These are phyloP conservation scores for Discostella pseudostelligera DNA, from an alignment of 108 stramenopile genomes.

Conservation along the genomic window DNA sequence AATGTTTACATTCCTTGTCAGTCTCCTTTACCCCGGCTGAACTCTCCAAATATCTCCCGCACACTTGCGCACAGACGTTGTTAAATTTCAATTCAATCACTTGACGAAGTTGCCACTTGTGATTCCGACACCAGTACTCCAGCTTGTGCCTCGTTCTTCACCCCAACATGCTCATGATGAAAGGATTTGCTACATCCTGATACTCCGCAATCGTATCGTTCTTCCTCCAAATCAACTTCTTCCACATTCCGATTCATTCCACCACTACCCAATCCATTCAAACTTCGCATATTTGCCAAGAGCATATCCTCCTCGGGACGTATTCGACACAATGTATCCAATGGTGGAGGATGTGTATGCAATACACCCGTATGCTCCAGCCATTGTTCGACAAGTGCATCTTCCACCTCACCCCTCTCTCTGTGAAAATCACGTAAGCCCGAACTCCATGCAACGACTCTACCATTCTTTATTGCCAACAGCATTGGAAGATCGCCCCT, in stretches of 20 bases:
- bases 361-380: slow-evolving; percentile 67
- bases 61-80: too few species aligned
- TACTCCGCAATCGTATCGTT: slow-evolving; percentile 73
- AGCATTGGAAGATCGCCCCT: slow-evolving; percentile 64
- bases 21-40: too few species aligned
- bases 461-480: slow-evolving; percentile 68
- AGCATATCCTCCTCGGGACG: slow-evolving; percentile 75
- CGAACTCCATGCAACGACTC: slow-evolving; percentile 55
- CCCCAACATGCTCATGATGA: slow-evolving; percentile 78
- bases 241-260: not conserved
- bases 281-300: slow-evolving; percentile 54
- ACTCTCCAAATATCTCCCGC: too few species aligned
- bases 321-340: slow-evolving; percentile 64
- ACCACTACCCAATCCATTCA: slow-evolving; percentile 14
- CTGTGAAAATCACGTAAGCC: slow-evolving; percentile 45
- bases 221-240: slow-evolving; percentile 25
- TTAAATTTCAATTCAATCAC: not conserved
- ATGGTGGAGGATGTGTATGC: slow-evolving; percentile 41
- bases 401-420: slow-evolving; percentile 37
- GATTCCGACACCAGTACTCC: slow-evolving; percentile 69
- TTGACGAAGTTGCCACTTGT: slow-evolving; percentile 16
- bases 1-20: too few species aligned
- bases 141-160: slow-evolving; percentile 61
- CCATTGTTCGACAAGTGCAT: slow-evolving; percentile 60
- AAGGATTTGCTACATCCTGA: slow-evolving; percentile 69